phyloP scores from a whole-genome alignment of 2,329 filamentous ascomycete species.

The Aspergillus neoniger region DNA sequence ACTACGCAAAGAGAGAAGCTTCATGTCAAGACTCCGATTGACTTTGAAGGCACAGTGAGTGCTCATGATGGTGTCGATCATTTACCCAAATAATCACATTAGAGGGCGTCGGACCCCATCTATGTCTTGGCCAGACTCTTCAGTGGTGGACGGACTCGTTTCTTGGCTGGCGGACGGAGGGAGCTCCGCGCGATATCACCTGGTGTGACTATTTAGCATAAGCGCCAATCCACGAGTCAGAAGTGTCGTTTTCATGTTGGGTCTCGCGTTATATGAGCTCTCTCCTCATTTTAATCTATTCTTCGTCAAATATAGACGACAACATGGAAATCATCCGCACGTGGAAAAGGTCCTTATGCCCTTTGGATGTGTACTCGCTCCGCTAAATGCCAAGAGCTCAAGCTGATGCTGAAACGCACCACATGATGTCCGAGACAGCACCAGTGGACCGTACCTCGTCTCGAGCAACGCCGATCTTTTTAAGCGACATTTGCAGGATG shows the following conservation, averaged over 20 bases:
- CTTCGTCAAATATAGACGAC: too few relatives aligned
- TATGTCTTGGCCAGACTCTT: neutral
- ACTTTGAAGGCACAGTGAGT: neutral
- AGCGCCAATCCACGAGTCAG: neutral
- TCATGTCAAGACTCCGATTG: neutral
- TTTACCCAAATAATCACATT: neutral
- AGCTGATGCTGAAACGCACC: neutral
- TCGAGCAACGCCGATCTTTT: neutral
- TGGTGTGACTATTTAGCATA: neutral
- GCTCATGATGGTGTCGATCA: neutral
- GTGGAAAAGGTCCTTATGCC: neutral
- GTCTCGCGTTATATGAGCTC: neutral
- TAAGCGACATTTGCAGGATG: neutral
- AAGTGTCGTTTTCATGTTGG: neutral
- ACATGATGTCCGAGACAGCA: neutral
- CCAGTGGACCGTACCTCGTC: neutral
- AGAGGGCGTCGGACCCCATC: neutral
- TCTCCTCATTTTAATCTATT: too few relatives aligned
- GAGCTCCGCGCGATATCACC: neutral
- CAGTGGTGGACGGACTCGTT: conserved; percentile 12
- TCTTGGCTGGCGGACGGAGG: conserved; percentile 6
- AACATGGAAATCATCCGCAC: too few relatives aligned
- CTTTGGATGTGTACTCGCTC: neutral
- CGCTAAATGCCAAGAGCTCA: neutral
- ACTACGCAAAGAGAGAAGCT: neutral